These are phyloP conservation scores for Pichia ethanolica DNA, from an alignment of 805 yeast genomes.

Conservation along the genomic window DNA sequence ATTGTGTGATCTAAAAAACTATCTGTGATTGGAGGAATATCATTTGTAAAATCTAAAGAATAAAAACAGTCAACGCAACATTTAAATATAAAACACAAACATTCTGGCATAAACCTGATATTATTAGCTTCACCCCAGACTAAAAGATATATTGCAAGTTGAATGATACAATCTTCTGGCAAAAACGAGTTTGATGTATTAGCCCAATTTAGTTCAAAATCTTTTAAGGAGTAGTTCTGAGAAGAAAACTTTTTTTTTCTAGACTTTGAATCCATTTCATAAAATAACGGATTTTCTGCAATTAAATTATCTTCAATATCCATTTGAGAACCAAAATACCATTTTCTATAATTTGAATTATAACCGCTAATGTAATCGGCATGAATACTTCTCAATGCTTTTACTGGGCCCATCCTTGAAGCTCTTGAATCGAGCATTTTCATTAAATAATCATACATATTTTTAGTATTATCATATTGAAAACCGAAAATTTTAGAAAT, in stretches of 20 bases:
- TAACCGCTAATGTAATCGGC: constrained; percentile 71
- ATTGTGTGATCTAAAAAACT: constrained; percentile 60
- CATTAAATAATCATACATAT: constrained; percentile 61
- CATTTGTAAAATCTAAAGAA: constrained; percentile 35
- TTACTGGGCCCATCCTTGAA: constrained; percentile 49
- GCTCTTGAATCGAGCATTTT: constrained; percentile 61
- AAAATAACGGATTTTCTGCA: constrained; percentile 27
- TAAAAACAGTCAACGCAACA: constrained; percentile 66
- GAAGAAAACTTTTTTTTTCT: constrained; percentile 8
- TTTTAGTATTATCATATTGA: constrained; percentile 56
- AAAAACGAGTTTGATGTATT: constrained; percentile 41
- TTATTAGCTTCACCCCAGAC: constrained; percentile 93
- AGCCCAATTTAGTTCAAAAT: constrained; percentile 45
- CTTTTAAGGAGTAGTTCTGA: constrained; percentile 27
- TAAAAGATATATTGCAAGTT: constrained; percentile 60
- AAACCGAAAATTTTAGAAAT: constrained; percentile 56
- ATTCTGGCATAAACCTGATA: constrained; percentile 82
- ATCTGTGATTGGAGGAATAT: constrained; percentile 23
- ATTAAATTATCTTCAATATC: constrained; percentile 38
- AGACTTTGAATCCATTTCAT: constrained; percentile 29
- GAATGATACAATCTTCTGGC: constrained; percentile 50
- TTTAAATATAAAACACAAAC: constrained; percentile 76
- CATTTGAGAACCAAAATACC: constrained; percentile 72
- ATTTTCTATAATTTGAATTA: constrained; percentile 59
- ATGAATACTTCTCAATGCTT: constrained; percentile 55